Conservation (phyloP, 139 green algal species). For the Raphidocelis subcapitata region DNA sequence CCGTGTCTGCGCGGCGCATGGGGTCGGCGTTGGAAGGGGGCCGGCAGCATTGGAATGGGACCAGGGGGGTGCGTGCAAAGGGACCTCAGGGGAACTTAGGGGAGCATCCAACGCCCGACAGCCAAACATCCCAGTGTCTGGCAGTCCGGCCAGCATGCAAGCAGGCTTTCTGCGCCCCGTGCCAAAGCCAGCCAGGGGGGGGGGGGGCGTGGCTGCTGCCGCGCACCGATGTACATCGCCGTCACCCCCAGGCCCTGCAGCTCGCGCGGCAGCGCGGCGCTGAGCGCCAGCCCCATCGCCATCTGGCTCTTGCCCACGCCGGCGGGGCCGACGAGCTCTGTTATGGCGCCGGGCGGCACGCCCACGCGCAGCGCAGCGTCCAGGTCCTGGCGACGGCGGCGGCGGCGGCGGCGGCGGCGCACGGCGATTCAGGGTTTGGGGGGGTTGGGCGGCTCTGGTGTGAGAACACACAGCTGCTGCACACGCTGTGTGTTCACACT, state of each 20-base stretch:
- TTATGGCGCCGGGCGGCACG: constrained; percentile 44
- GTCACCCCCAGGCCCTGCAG: constrained; percentile 40
- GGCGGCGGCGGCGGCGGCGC: not conserved
- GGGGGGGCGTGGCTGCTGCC: too few relatives aligned
- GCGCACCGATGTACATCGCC: constrained; percentile 59
- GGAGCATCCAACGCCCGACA: too few relatives aligned
- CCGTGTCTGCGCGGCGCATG: constrained; percentile 53
- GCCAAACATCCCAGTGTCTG: not conserved
- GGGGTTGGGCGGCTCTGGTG: too few relatives aligned
- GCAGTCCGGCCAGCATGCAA: not conserved
- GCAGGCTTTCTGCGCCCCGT: too few relatives aligned
- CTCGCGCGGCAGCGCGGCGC: constrained; percentile 2
- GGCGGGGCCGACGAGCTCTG: constrained; percentile 63
- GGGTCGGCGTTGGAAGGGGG: not conserved
- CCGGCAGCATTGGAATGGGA: too few relatives aligned
- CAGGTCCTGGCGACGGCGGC: constrained; percentile 20
- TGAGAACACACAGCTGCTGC: too few relatives aligned
- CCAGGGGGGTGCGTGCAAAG: too few relatives aligned
- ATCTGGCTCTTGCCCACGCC: constrained; percentile 69
- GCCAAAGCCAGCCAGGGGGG: too few relatives aligned
- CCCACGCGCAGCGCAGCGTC: constrained; percentile 49
- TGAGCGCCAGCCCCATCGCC: constrained; percentile 24
- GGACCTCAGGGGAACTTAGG: not conserved
- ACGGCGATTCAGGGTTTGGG: too few relatives aligned
- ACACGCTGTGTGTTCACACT: too few relatives aligned